Base-by-base conservation (phyloP, 1,139 yeast genomes). In the Pichia sp. region DNA sequence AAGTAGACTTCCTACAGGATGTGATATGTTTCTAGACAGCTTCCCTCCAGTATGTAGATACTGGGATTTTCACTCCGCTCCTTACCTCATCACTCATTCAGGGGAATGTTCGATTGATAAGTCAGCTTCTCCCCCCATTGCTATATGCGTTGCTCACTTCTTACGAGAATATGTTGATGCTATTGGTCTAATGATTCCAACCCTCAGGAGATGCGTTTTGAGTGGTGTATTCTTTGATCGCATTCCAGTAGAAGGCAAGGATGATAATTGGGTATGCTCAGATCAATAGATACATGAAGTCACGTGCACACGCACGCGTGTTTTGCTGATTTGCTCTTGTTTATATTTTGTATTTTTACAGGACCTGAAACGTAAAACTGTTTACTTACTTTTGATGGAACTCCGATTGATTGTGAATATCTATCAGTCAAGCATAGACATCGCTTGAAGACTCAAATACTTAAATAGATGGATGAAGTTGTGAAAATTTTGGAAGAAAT, bases 41-140 rank as follows among this genome's bases (percentile, higher is more conserved):
- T 55, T 55, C 10, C 70, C 78, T 0, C 72, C 74, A 1, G 56
- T 65, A 5, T 61, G 64, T n/a, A 63, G 64, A n/a, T 58, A 53
- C 11, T 77, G 81, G 80, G 65, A 73, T 52, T 70, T 77, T 59
- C 81, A 77, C 61, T 68, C 57, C 68, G 71, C 50, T 58, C 63
- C 45, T 63, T 75, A 51, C 66, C 68, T 15, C 75, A 76, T 62
- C 11, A 45, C 55, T 2, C 62, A 61, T 49, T 43, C 58, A 52
- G 67, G 69, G 47, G 64, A 67, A 1, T 77, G 80, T 54, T 59
- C 58, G n/a, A 66, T 67, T 56, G 68, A 70, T 52, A 63, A 62
- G 45, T 63, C 70, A 43, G 66, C 63, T 8, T 69, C 68, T 54
- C 55, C 57, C 10, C 66, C 63, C 56, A 67, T 65, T 63, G 70